Conservation (phyloP, 139 green algal species). For the Haematococcus sp. region DNA sequence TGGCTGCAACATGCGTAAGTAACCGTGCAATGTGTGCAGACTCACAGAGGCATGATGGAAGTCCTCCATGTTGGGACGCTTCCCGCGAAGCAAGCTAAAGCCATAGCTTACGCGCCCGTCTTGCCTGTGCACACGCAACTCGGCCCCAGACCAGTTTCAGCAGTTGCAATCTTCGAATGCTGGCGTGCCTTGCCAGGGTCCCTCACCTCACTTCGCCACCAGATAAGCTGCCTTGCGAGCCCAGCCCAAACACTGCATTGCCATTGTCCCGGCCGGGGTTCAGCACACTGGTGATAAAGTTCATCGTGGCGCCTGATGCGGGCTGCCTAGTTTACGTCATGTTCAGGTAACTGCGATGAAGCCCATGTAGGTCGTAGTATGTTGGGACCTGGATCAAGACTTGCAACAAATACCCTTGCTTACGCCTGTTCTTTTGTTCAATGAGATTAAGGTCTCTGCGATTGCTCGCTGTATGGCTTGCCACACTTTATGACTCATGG, state of each 20-base stretch:
- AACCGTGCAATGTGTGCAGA: neutral
- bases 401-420: too few relatives aligned
- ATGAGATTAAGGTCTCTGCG: too few relatives aligned
- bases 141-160: neutral
- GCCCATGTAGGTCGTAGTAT: too few relatives aligned
- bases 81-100: constrained; percentile 69
- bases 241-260: neutral
- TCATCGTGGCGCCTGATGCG: neutral
- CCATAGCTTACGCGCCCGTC: constrained; percentile 72
- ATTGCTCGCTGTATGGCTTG: too few relatives aligned
- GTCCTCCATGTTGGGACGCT: constrained; percentile 80
- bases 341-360: neutral
- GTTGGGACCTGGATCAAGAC: too few relatives aligned
- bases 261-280: neutral
- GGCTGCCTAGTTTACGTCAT: constrained; percentile 3
- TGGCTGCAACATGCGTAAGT: too few relatives aligned
- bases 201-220: neutral
- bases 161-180: neutral
- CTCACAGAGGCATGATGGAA: constrained; percentile 63
- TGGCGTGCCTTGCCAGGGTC: neutral
- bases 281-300: neutral
- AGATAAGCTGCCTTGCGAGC: neutral
- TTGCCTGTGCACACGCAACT: constrained; percentile 41
- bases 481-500: too few relatives aligned
- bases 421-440: too few relatives aligned